Conservation (phyloP, 169 alveolate species). For the Cytauxzoon felis region DNA sequence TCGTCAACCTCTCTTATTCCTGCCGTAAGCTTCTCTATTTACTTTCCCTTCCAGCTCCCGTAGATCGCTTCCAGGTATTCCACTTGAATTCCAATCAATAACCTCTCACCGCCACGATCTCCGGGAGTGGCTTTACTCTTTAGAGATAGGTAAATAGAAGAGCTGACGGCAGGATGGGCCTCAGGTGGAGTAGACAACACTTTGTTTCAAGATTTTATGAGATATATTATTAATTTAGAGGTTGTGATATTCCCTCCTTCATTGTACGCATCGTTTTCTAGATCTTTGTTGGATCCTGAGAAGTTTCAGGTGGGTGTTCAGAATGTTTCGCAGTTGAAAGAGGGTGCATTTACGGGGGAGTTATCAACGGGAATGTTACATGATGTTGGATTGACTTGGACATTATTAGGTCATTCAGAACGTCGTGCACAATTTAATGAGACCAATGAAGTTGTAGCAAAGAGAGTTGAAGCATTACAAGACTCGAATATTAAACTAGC, state of each 20-base stretch:
- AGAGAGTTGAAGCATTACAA: conserved; percentile 85
- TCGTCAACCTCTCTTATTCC: neutral
- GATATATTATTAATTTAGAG: conserved; percentile 27
- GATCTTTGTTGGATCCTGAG: neutral
- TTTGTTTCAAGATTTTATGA: no score
- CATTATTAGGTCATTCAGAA: conserved; percentile 97
- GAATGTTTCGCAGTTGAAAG: conserved; percentile 87
- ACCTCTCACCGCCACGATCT: no score
- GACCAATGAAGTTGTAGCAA: conserved; percentile 90
- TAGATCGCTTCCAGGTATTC: no score
- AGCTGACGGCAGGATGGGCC: no score
- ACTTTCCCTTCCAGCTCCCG: no score
- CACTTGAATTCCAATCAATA: no score
- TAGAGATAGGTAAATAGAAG: no score
- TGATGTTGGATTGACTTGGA: conserved; percentile 91
- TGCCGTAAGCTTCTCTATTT: no score
- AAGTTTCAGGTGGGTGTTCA: conserved; percentile 87
- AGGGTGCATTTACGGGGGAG: conserved; percentile 99
- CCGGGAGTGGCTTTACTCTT: no score
- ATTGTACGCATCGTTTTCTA: conserved; percentile 10
- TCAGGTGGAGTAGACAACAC: no score
- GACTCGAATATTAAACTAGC: conserved; percentile 83
- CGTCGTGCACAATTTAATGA: conserved; percentile 93
- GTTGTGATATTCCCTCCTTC: conserved; percentile 56
- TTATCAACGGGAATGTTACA: conserved; percentile 87